A percentile compares a stretch with the other conserved stretches of the same genome.
phyloP scores from a whole-genome alignment of 139 green algal species.

The Asterochloris sp. region DNA sequence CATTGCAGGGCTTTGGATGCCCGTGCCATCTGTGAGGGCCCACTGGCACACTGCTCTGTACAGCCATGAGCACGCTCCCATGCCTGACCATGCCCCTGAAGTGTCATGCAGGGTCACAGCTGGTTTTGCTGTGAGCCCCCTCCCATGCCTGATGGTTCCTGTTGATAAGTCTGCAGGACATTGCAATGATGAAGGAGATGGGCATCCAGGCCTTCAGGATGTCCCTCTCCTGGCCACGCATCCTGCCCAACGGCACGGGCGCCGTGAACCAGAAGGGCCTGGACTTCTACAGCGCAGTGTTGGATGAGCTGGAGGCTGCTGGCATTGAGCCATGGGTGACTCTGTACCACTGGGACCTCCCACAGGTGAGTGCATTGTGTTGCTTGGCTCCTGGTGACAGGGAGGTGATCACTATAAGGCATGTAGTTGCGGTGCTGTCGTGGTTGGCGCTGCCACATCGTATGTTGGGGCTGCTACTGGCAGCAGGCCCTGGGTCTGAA shows the following conservation, averaged over 20 bases:
- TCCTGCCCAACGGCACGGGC: constrained; percentile 32
- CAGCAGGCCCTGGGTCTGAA: neutral
- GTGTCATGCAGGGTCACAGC: neutral
- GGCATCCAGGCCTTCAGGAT: constrained; percentile 45
- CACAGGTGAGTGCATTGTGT: constrained; percentile 13
- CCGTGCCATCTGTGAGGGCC: no score
- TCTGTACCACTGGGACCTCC: constrained; percentile 55
- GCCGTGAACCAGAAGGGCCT: constrained; percentile 27
- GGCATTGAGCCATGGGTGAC: constrained; percentile 52
- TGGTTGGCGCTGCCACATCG: neutral
- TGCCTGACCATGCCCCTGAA: no score
- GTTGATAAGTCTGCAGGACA: constrained; percentile 19
- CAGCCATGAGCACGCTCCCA: no score
- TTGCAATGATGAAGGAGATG: constrained; percentile 38
- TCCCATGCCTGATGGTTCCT: neutral
- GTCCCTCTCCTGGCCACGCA: constrained; percentile 44
- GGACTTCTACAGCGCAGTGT: constrained; percentile 42
- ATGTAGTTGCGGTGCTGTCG: neutral
- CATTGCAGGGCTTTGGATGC: no score
- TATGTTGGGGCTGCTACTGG: neutral
- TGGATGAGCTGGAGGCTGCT: constrained; percentile 40
- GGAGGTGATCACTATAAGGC: neutral
- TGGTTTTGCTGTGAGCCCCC: neutral
- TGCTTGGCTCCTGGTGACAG: neutral
- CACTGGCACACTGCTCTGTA: no score